These are phyloP conservation scores for Phytophthora parvispora DNA, from an alignment of 352 stramenopile genomes.

Conservation along the genomic window DNA sequence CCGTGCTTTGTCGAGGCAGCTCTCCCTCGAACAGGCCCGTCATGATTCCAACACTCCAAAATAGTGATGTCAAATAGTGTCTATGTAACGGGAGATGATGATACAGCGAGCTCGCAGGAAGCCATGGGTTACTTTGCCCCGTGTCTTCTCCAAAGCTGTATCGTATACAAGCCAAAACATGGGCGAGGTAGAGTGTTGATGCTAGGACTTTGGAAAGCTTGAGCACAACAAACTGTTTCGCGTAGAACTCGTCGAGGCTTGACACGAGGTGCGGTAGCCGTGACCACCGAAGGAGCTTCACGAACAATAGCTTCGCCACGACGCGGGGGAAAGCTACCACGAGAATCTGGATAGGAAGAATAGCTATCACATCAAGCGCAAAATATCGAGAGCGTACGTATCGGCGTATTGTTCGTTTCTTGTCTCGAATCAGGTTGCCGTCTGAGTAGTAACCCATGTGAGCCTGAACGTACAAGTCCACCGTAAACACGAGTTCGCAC, in stretches of 20 bases:
- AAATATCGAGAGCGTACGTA: conserved; percentile 60
- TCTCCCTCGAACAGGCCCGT: conserved; percentile 75
- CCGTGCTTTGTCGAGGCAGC: conserved; percentile 42
- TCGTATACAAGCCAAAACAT: conserved; percentile 59
- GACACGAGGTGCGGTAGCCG: conserved; percentile 54
- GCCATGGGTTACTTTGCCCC: conserved; percentile 54
- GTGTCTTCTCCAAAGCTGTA: conserved; percentile 58
- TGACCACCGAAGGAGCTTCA: conserved; percentile 54
- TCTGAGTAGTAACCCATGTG: conserved; percentile 66
- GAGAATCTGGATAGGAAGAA: conserved; percentile 32
- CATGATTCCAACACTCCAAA: conserved; percentile 69
- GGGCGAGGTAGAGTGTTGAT: conserved; percentile 54
- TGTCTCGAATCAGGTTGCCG: conserved; percentile 56
- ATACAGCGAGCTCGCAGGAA: conserved; percentile 29
- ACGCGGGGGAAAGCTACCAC: conserved; percentile 6
- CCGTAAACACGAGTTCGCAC: conserved; percentile 55
- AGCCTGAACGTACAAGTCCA: conserved; percentile 61
- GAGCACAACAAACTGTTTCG: conserved; percentile 57
- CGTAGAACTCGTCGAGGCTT: conserved; percentile 62
- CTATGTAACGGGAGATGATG: conserved; percentile 18
- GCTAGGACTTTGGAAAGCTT: conserved; percentile 55
- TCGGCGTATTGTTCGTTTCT: conserved; percentile 35
- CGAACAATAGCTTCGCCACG: conserved; percentile 26
- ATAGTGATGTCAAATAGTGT: conserved; percentile 54
- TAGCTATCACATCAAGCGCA: conserved; percentile 49